phyloP scores from a whole-genome alignment of 306 rosid genomes.

The Psophocarpus tetragonolobus region DNA sequence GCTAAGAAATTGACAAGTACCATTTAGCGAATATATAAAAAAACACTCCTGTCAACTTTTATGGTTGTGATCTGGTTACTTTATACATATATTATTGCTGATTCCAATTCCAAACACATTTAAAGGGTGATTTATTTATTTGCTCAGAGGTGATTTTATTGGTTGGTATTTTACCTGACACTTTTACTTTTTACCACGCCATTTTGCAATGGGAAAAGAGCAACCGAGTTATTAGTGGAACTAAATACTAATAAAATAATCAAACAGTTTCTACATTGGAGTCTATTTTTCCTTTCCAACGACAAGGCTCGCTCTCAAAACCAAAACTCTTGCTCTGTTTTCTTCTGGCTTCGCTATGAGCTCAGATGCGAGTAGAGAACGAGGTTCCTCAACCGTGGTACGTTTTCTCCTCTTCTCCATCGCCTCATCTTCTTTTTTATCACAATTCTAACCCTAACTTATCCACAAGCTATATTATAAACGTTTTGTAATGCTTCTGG shows the following conservation, averaged over 20 bases:
- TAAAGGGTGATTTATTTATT: too few species aligned
- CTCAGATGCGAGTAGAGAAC: conserved; percentile 34
- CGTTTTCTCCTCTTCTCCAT: conserved; percentile 6
- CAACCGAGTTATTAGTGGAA: neutral
- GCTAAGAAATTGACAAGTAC: too few species aligned
- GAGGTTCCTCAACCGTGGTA: conserved; percentile 44
- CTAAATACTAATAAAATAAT: neutral
- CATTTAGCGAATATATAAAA: too few species aligned
- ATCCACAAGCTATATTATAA: neutral
- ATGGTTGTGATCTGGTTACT: too few species aligned
- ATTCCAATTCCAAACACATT: too few species aligned
- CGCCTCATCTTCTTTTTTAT: neutral
- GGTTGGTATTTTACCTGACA: neutral
- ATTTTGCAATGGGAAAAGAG: neutral
- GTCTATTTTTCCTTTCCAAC: conserved; percentile 13
- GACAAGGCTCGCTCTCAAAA: conserved; percentile 26
- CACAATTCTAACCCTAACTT: conserved; percentile 27
- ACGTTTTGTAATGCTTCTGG: neutral
- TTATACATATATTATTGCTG: too few species aligned
- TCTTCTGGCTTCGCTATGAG: conserved; percentile 48
- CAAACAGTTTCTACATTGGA: neutral
- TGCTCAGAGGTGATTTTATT: too few species aligned
- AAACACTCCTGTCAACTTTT: too few species aligned
- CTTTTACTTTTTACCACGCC: neutral
- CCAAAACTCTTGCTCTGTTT: conserved; percentile 22